A percentile compares a stretch with the other conserved stretches of the same genome.
Conservation (phyloP, 805 yeast species). For the Schwanniomyces polymorphus region DNA sequence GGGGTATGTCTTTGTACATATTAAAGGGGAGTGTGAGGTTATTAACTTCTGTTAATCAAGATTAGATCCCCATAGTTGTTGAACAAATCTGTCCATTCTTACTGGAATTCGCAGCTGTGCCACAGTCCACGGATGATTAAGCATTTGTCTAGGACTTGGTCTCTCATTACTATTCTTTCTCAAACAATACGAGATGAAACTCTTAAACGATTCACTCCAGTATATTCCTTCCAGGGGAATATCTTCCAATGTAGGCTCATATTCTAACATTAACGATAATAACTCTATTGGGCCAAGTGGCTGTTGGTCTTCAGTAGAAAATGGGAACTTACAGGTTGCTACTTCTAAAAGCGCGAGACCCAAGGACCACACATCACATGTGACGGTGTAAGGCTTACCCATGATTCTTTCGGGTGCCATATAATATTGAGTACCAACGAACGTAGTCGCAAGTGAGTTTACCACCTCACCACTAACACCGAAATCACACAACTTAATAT, state of each 20-base stretch:
- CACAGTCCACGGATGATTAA: constrained; percentile 88
- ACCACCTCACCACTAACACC: constrained; percentile 98
- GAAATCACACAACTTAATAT: constrained; percentile 92
- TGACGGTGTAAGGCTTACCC: constrained; percentile 93
- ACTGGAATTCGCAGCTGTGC: constrained; percentile 74
- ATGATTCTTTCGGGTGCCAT: constrained; percentile 99
- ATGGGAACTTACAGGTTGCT: constrained; percentile 90
- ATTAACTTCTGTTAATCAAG: not conserved
- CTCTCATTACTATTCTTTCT: constrained; percentile 77
- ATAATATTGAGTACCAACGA: constrained; percentile 95
- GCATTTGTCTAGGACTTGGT: constrained; percentile 92
- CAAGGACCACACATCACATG: constrained; percentile 95
- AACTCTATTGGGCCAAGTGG: constrained; percentile 76
- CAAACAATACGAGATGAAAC: constrained; percentile 76
- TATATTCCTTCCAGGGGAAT: constrained; percentile 70
- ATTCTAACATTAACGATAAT: constrained; percentile 74
- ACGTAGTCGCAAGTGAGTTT: constrained; percentile 91
- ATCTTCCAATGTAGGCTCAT: constrained; percentile 77
- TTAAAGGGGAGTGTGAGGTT: not conserved
- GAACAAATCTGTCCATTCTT: constrained; percentile 83
- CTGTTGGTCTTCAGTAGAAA: constrained; percentile 33
- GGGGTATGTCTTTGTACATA: not conserved
- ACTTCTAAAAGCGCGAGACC: constrained; percentile 84
- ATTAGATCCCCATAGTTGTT: constrained; percentile 59
- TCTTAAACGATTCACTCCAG: constrained; percentile 84